Evolutionary conservation across 2,329 filamentous ascomycete genomes (phyloP).

Genomic region (Claviceps monticola): DNA sequence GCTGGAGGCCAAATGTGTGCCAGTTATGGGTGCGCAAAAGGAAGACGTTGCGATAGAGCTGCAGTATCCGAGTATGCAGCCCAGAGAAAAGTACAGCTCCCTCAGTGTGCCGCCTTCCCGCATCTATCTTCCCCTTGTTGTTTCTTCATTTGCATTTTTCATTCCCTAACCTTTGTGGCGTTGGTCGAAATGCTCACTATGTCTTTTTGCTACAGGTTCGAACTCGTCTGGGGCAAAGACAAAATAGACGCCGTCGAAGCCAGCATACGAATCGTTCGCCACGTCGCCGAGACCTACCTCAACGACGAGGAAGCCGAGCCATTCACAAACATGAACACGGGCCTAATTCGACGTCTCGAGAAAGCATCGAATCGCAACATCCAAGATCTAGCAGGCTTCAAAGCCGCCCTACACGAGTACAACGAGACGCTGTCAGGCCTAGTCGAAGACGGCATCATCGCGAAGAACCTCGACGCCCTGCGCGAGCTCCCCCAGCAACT

Average conservation of each 20-base stretch:
- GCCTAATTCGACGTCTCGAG: constrained; percentile 64
- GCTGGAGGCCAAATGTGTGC: constrained; percentile 34
- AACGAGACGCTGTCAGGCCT: constrained; percentile 56
- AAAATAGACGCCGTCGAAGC: constrained; percentile 65
- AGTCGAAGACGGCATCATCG: constrained; percentile 56
- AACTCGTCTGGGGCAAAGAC: constrained; percentile 66
- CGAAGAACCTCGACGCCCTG: constrained; percentile 54
- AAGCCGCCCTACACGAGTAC: constrained; percentile 59
- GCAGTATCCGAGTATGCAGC: constrained; percentile 68
- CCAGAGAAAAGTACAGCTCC: constrained; percentile 47
- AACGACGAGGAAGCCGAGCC: constrained; percentile 51
- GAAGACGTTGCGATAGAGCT: constrained; percentile 51
- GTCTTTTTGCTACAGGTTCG: constrained; percentile 20
- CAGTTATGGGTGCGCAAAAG: constrained; percentile 32
- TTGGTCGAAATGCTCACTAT: not conserved
- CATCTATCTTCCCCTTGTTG: not conserved
- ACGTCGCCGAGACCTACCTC: constrained; percentile 64
- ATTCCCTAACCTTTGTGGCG: not conserved
- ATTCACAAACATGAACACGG: constrained; percentile 58
- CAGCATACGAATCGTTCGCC: constrained; percentile 55
- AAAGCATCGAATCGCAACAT: constrained; percentile 57
- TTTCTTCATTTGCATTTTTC: not conserved
- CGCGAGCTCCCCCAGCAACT: constrained; percentile 58
- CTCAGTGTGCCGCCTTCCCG: not conserved
- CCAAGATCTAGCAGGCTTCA: constrained; percentile 53